Conservation (phyloP, 305 asterid species). For the Caryopteris hybrid region DNA sequence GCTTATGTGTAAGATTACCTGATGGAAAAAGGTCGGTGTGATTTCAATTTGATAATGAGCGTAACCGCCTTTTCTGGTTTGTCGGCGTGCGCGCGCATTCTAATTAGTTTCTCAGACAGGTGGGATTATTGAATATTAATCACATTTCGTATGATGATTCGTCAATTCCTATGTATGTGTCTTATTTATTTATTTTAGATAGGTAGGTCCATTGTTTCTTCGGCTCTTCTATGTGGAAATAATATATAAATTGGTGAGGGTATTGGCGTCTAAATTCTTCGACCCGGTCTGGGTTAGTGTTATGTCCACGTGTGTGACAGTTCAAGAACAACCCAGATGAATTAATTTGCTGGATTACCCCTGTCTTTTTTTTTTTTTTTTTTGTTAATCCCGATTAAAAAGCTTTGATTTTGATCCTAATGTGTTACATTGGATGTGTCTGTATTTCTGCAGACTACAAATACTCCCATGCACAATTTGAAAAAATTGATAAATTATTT, state of each 20-base stretch:
- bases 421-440: too few relatives aligned
- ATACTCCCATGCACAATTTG: too few relatives aligned
- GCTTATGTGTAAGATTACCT: conserved; percentile 32
- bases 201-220: conserved; percentile 17
- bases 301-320: conserved; percentile 30
- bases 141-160: conserved; percentile 18
- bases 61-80: conserved; percentile 33
- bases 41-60: background rate
- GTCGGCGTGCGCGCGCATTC: conserved; percentile 25
- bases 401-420: background rate
- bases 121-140: conserved; percentile 9
- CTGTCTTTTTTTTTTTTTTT: conserved; percentile 13
- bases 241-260: background rate
- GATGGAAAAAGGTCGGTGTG: conserved; percentile 36
- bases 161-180: conserved; percentile 8
- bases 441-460: too few relatives aligned
- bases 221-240: background rate
- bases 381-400: conserved; percentile 15
- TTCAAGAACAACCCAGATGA: conserved; percentile 21
- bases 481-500: too few relatives aligned
- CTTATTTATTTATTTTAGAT: background rate
- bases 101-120: background rate
- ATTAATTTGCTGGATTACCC: conserved; percentile 20
- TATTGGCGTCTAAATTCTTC: conserved; percentile 22
- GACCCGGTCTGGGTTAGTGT: conserved; percentile 8